phyloP scores from a whole-genome alignment of 108 stramenopile genomes.

The Schizochytrium sp. region DNA sequence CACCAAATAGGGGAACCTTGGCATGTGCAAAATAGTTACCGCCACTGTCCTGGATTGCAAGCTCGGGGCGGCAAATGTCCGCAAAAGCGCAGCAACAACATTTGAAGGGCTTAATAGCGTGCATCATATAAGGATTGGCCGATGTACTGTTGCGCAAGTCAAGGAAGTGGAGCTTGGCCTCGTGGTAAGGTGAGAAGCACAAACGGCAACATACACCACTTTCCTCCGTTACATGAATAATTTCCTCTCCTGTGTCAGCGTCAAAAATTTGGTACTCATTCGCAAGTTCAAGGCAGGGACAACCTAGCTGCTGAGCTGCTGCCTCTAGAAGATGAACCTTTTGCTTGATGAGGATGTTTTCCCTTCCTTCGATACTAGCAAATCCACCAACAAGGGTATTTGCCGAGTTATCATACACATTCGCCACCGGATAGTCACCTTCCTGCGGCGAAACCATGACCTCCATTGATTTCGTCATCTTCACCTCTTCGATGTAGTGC shows the following conservation, averaged over 20 bases:
- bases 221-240: conserved; percentile 24
- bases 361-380: not conserved
- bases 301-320: conserved; percentile 41
- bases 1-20: not conserved
- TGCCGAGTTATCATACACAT: no score
- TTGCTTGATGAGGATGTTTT: conserved; percentile 34
- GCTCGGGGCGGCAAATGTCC: conserved; percentile 51
- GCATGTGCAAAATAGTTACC: conserved; percentile 8
- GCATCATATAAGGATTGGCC: not conserved
- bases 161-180: conserved; percentile 19
- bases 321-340: not conserved
- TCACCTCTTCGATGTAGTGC: no score
- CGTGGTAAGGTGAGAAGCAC: conserved; percentile 48
- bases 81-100: conserved; percentile 18
- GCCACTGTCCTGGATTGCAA: not conserved
- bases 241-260: not conserved
- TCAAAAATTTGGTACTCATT: conserved; percentile 32
- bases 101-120: conserved; percentile 52
- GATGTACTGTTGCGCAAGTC: conserved; percentile 31
- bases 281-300: conserved; percentile 38
- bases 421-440: no score
- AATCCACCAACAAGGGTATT: not conserved
- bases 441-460: no score
- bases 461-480: no score
- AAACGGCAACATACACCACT: conserved; percentile 24